Evolutionary conservation across 306 rosid genomes (phyloP).

Genomic region (Prinsepia uniflora): DNA sequence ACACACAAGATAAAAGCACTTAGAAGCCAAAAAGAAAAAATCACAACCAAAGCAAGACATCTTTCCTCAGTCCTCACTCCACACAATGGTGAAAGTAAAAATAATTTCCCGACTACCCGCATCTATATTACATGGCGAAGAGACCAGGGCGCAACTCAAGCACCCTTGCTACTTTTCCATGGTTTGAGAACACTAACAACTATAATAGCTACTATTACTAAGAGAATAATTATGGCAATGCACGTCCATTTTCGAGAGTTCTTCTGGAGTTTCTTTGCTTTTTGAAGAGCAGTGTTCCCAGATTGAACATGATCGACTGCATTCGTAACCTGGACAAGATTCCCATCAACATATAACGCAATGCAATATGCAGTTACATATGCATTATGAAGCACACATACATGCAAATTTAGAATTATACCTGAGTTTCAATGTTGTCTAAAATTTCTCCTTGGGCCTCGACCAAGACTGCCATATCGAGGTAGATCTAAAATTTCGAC

Average conservation of each 20-base stretch:
- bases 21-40: conserved; percentile 15
- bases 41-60: conserved; percentile 20
- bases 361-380: conserved; percentile 24
- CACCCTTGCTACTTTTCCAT: conserved; percentile 73
- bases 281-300: conserved; percentile 76
- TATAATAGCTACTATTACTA: conserved; percentile 62
- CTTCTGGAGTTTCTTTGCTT: conserved; percentile 86
- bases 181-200: conserved; percentile 71
- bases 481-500: conserved; percentile 61
- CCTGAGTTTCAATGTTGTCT: conserved; percentile 98
- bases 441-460: conserved; percentile 92
- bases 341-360: conserved; percentile 38
- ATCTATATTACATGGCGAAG: conserved; percentile 35
- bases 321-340: conserved; percentile 62
- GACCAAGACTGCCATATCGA: conserved; percentile 87
- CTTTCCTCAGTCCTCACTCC: conserved; percentile 22
- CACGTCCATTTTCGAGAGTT: conserved; percentile 84
- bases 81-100: conserved; percentile 14
- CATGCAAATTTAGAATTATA: conserved; percentile 25
- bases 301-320: conserved; percentile 72
- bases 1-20: conserved; percentile 2
- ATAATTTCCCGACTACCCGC: conserved; percentile 26
- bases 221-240: conserved; percentile 70
- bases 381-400: not conserved
- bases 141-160: conserved; percentile 37